A percentile compares a stretch with the other conserved stretches of the same genome.
phyloP scores from a whole-genome alignment of 176 grass and related monocot species.

The Tillandsia leiboldiana region DNA sequence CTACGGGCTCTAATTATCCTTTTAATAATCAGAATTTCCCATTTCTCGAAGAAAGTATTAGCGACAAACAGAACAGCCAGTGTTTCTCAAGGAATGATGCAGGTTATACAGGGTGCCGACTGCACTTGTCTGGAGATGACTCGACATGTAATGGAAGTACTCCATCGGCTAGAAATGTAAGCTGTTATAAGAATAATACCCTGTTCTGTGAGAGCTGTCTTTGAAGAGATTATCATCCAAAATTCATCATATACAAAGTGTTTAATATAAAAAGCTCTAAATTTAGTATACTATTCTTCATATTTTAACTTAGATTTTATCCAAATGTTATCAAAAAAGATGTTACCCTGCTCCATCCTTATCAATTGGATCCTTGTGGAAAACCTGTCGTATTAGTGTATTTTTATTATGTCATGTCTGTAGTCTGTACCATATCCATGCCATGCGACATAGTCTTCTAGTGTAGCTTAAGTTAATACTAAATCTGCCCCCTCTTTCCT shows the following conservation, averaged over 20 bases:
- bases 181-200: slow-evolving; percentile 6
- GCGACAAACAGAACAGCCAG: neutral
- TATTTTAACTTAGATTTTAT: too few relatives aligned
- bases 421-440: too few relatives aligned
- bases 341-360: too few relatives aligned
- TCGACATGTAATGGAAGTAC: slow-evolving; percentile 23
- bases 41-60: slow-evolving; percentile 14
- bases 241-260: neutral
- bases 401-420: too few relatives aligned
- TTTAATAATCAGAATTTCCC: slow-evolving; percentile 13
- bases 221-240: neutral
- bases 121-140: slow-evolving; percentile 63
- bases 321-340: too few relatives aligned
- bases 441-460: too few relatives aligned
- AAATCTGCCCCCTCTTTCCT: too few relatives aligned
- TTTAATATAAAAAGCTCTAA: too few relatives aligned
- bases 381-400: too few relatives aligned
- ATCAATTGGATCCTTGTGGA: too few relatives aligned
- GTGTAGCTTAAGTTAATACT: too few relatives aligned
- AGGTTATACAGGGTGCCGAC: slow-evolving; percentile 23
- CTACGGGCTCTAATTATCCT: neutral
- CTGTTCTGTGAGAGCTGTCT: slow-evolving; percentile 4
- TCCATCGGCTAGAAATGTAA: slow-evolving; percentile 39
- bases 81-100: slow-evolving; percentile 5
- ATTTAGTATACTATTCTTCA: too few relatives aligned